Evolutionary conservation across 2,329 filamentous ascomycete genomes (phyloP), one percentile per base, ranked within the genome.

Genomic region (Aspergillus sp.): DNA sequence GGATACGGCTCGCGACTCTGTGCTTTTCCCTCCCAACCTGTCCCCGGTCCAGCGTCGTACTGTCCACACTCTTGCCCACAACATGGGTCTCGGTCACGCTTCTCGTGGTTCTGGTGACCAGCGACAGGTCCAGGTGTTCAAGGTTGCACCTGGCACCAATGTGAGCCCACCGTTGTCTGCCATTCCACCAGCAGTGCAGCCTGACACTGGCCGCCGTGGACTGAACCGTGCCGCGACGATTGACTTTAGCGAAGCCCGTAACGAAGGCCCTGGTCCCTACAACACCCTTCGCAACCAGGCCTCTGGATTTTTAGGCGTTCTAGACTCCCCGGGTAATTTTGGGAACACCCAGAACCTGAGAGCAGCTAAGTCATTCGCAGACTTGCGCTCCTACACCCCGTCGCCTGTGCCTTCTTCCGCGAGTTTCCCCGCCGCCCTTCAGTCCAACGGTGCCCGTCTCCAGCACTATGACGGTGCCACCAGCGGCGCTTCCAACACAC

Each of bases 211-310:
- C 56, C 85, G 91, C 54, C 86, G 91, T 48, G 86, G 85, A 5
- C 74, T 98, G 31, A 95, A 90, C 71, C 85, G 93, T 50, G 90
- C 93, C 11, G 93, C 93, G n/a, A 97, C 93, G 2, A 95, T 94
- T 53, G 93, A 97, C 67, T 97, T 97, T 67, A 90, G 88, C 52
- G 86, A 90, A 50, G 82, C 87, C 40, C 79, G 87, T 42, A 86
- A 85, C 49, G 84, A 86, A 19, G 83, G 83, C 13, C 76, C 76
- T 39, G 82, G 79, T 52, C 85, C 85, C 52, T 91, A 90, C 52
- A 83, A 83, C 57, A 80, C 86, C 2, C 78, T 95, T 31, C 70
- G 72, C 46, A 84, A 87, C 19, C 83, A 91, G 51, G 88, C 91
- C 54, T 84, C 85, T 9, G 79, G 78, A 28, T 90, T 90, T n/a